These are phyloP conservation scores for Kazachstania bromeliacearum DNA, from an alignment of 805 yeast genomes.

Conservation along the genomic window DNA sequence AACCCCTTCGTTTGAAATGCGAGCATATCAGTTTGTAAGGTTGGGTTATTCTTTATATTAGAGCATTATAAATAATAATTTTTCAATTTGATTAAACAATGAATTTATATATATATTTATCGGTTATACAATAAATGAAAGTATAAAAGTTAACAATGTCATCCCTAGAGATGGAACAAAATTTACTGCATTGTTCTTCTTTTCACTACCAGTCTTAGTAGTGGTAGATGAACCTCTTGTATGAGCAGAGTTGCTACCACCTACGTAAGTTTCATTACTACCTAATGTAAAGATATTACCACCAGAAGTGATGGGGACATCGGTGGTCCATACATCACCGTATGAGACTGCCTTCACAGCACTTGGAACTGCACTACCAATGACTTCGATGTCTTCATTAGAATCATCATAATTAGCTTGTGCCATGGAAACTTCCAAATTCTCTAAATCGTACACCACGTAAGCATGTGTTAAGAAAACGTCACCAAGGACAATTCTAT, in stretches of 20 bases:
- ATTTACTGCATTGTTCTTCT: neutral
- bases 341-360: conserved; percentile 40
- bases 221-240: neutral
- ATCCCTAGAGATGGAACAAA: neutral
- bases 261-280: too few species aligned
- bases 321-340: conserved; percentile 33
- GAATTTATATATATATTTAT: too few species aligned
- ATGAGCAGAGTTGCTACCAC: neutral
- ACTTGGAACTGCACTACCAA: conserved; percentile 37
- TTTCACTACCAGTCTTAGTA: neutral
- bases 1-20: conserved; percentile 66
- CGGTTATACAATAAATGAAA: too few species aligned
- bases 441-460: conserved; percentile 48
- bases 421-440: conserved; percentile 38
- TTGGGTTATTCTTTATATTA: conserved; percentile 12
- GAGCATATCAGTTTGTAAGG: conserved; percentile 36
- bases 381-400: conserved; percentile 36
- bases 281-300: conserved; percentile 23
- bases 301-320: conserved; percentile 12
- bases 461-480: conserved; percentile 47
- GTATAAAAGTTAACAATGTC: neutral
- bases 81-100: too few species aligned
- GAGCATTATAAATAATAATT: neutral
- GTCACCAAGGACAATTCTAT: conserved; percentile 41
- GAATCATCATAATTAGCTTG: conserved; percentile 27